Percentiles rank a stretch among this genome's conserved stretches.
These are phyloP conservation scores for Asterophora lycoperdoides DNA, from an alignment of 768 basidiomycete genomes.

Conservation along the genomic window DNA sequence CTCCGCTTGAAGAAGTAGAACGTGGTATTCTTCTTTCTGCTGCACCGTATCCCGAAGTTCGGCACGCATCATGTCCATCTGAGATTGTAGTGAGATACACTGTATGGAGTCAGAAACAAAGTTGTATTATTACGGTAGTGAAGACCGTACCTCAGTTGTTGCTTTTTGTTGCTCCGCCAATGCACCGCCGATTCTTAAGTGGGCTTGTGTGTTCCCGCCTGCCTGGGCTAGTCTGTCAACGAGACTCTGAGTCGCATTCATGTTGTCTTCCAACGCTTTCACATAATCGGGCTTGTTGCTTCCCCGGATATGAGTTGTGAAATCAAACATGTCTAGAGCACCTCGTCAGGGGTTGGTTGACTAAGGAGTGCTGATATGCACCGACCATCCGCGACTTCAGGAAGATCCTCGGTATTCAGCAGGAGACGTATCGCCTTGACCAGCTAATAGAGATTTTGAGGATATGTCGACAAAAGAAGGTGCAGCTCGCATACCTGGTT, in stretches of 20 bases:
- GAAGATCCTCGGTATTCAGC: slow-evolving; percentile 47
- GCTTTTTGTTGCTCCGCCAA: slow-evolving; percentile 47
- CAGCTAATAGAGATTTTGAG: slow-evolving; percentile 37
- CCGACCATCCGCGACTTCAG: slow-evolving; percentile 35
- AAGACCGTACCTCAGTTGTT: slow-evolving; percentile 53
- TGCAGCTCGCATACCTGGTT: slow-evolving; percentile 49
- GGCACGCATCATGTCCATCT: slow-evolving; percentile 47
- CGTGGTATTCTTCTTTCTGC: slow-evolving; percentile 45
- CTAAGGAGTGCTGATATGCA: slow-evolving; percentile 33
- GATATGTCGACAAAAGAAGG: slow-evolving; percentile 2
- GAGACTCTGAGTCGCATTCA: slow-evolving; percentile 54
- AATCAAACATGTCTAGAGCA: slow-evolving; percentile 42
- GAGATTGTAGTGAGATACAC: slow-evolving; percentile 56
- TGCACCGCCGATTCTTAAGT: slow-evolving; percentile 33
- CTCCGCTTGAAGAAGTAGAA: slow-evolving; percentile 52
- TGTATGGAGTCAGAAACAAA: slow-evolving; percentile 23
- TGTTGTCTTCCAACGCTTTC: slow-evolving; percentile 48
- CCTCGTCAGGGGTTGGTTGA: slow-evolving; percentile 3
- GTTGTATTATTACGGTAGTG: background rate
- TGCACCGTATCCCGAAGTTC: slow-evolving; percentile 47
- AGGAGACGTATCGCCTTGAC: slow-evolving; percentile 62
- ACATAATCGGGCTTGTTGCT: slow-evolving; percentile 34
- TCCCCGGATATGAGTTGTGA: slow-evolving; percentile 37
- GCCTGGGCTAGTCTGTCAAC: slow-evolving; percentile 54
- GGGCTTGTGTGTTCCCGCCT: slow-evolving; percentile 29